Conservation (phyloP, 139 green algal species). For the Tetradesmus obliquus region DNA sequence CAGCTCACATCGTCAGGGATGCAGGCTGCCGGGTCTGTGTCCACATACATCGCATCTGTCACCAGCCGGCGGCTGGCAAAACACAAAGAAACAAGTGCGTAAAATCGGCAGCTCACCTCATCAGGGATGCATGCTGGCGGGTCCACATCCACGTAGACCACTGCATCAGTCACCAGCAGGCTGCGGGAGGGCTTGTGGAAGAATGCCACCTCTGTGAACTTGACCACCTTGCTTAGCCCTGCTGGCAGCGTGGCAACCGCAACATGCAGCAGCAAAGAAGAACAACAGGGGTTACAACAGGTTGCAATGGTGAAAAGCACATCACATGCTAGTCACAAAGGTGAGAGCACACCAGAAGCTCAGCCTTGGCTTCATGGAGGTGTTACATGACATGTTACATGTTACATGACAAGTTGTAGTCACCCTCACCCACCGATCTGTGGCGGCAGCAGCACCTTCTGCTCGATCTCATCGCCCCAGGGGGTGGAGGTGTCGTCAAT, state of each 20-base stretch:
- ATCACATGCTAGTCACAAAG: too few relatives aligned
- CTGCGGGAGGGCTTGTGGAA: slow-evolving; percentile 83
- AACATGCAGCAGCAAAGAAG: not conserved
- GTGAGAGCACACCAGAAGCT: too few relatives aligned
- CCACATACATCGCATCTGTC: slow-evolving; percentile 87
- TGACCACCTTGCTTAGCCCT: not conserved
- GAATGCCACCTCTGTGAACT: slow-evolving; percentile 82
- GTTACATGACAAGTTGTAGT: too few relatives aligned
- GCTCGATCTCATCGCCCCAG: slow-evolving; percentile 87
- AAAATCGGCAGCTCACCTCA: not conserved
- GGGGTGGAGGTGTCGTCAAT: slow-evolving; percentile 51
- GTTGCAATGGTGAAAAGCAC: too few relatives aligned
- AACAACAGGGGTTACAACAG: too few relatives aligned
- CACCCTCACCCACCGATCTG: slow-evolving; percentile 55
- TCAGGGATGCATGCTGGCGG: slow-evolving; percentile 64
- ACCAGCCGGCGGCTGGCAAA: slow-evolving; percentile 73
- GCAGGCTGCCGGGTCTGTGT: slow-evolving; percentile 63
- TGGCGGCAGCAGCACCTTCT: slow-evolving; percentile 75
- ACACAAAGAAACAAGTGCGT: not conserved
- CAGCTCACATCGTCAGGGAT: slow-evolving; percentile 4
- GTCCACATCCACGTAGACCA: slow-evolving; percentile 75
- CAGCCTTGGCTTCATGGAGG: too few relatives aligned
- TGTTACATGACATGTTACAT: too few relatives aligned
- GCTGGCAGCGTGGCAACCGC: not conserved
- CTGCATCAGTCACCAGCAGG: slow-evolving; percentile 90